Evolutionary conservation across 192 early-diverging fungal species (phyloP).

Genomic region (Pecoramyces ruminantium): DNA sequence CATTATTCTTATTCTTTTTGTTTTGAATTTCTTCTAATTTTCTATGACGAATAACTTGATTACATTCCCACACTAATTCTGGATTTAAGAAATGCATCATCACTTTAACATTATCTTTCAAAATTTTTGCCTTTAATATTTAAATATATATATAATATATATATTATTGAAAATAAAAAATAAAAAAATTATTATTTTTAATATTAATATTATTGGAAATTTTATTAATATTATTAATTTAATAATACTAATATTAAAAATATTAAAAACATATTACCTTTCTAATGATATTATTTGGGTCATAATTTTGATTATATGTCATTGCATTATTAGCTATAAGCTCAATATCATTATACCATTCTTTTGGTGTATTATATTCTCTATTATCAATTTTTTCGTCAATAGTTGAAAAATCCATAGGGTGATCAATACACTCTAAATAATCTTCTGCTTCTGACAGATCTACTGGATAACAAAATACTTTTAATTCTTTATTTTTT

Average conservation of each 20-base stretch:
- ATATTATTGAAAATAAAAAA: too few species aligned
- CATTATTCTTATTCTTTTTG: background rate
- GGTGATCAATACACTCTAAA: constrained; percentile 22
- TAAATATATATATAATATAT: too few species aligned
- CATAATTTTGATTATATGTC: background rate
- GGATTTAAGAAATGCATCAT: background rate
- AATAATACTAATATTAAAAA: too few species aligned
- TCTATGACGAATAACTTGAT: background rate
- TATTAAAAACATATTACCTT: background rate
- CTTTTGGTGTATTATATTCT: constrained; percentile 12
- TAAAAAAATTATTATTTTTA: too few species aligned
- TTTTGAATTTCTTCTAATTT: background rate
- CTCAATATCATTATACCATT: constrained; percentile 21
- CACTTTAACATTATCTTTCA: background rate
- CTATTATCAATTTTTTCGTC: constrained; percentile 18
- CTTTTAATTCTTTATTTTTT: constrained; percentile 21
- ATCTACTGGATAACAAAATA: background rate
- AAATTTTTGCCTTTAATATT: background rate
- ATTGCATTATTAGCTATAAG: constrained; percentile 10
- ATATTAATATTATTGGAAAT: too few species aligned
- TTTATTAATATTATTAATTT: too few species aligned
- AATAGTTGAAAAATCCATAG: constrained; percentile 32
- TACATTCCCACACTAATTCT: background rate
- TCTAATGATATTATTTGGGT: background rate
- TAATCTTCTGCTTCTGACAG: constrained; percentile 18